Evolutionary conservation across 305 asterid species (phyloP), one percentile per base, ranked within the genome.

Genomic region (Striga hermonthica): DNA sequence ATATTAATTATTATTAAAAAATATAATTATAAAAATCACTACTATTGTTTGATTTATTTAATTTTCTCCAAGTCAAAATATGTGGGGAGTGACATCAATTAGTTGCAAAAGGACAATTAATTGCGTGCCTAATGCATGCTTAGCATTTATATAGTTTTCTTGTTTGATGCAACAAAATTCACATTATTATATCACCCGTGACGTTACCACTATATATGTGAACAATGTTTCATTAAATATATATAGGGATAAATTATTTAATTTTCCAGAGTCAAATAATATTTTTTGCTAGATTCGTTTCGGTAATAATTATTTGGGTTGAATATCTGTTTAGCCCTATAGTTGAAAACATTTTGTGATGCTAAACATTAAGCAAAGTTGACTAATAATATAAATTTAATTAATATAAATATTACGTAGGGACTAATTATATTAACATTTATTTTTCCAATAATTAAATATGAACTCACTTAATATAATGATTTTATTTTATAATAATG

Each of bases 31-130:
- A n/a, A n/a, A 22, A 22, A 22, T 22, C 31, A 22, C 31, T 22
- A 22, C 31, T 22, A 22, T 22, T 22, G 31, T 22, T 2, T 22
- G 31, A 22, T 22, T 22, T 1, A 60, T 34, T 34, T 44, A 13
- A 3, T 4, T 31, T 50, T 43, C 8, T 11, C 10, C 0, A 57
- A 72, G 54, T 60, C 50, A 9, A 67, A n/a, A 40, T 41, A 5
- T 48, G 14, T 48, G 54, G 54, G 61, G 13, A 43, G 75, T 74
- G 78, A 69, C 78, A 59, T 74, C 78, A 69, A 75, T 47, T 70
- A 70, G 53, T 34, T 58, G 13, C 49, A 74, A 65, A 69, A 54
- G 39, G 68, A 56, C 65, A 65, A 69, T 74, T 69, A 65, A 69
- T 74, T 69, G 68, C 68, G 68, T 74, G 72, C 72, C 62, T 52